phyloP scores from a whole-genome alignment of 75 land plant species.

The Pinus tabuliformis region DNA sequence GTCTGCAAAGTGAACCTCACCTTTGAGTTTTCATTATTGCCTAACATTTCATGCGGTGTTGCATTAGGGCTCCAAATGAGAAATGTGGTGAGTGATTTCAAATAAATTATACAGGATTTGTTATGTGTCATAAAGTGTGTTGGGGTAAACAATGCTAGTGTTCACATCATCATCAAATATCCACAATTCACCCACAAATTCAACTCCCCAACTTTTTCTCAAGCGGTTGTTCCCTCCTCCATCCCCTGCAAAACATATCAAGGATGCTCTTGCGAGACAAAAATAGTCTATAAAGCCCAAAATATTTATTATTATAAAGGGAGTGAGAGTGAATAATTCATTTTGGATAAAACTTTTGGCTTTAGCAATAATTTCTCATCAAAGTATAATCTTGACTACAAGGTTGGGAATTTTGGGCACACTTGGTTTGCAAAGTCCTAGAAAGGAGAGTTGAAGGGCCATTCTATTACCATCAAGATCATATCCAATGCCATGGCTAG shows the following conservation, averaged over 20 bases:
- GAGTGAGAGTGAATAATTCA: constrained; percentile 36
- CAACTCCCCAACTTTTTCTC: constrained; percentile 64
- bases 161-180: too few species aligned
- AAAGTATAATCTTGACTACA: constrained; percentile 86
- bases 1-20: too few species aligned
- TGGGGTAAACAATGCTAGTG: too few species aligned
- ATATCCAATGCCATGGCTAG: constrained; percentile 80
- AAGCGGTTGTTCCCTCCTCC: constrained; percentile 76
- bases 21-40: too few species aligned
- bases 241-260: constrained; percentile 87
- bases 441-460: constrained; percentile 80
- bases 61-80: too few species aligned
- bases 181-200: constrained; percentile 53
- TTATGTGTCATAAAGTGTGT: too few species aligned
- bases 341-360: constrained; percentile 75
- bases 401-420: constrained; percentile 91
- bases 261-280: constrained; percentile 53
- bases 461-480: constrained; percentile 80
- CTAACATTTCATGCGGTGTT: too few species aligned
- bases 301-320: constrained; percentile 57
- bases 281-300: constrained; percentile 77
- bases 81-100: too few species aligned
- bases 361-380: constrained; percentile 60
- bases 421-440: constrained; percentile 70
- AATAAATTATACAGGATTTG: too few species aligned